These are phyloP conservation scores for Cordyceps tenuipes DNA, from an alignment of 2,329 filamentous ascomycete genomes.

Conservation along the genomic window DNA sequence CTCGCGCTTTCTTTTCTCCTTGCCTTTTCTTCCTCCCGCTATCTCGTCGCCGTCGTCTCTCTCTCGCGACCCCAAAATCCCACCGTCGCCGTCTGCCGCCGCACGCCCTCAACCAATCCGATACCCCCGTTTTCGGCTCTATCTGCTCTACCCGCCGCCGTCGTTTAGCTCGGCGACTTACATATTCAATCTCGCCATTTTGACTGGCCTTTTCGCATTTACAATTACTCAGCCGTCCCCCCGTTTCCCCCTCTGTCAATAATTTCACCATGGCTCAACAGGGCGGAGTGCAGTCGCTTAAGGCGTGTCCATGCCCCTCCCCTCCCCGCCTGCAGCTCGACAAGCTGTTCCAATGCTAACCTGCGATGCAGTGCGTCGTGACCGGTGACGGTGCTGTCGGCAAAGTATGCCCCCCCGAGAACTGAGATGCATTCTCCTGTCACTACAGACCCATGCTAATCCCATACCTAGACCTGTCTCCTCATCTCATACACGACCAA, in stretches of 20 bases:
- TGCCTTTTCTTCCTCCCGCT: background rate
- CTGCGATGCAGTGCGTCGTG: constrained; percentile 71
- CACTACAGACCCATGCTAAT: constrained; percentile 20
- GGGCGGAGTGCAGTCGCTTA: constrained; percentile 81
- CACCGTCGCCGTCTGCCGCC: background rate
- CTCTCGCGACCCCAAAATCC: background rate
- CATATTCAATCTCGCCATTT: background rate
- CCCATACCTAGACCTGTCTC: constrained; percentile 70
- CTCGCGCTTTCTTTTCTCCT: background rate
- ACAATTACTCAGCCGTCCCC: background rate
- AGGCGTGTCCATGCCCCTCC: constrained; percentile 49
- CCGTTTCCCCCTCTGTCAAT: background rate
- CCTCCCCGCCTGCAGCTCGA: constrained; percentile 14
- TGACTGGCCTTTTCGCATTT: background rate
- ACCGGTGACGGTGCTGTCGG: constrained; percentile 98
- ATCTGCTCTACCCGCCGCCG: background rate
- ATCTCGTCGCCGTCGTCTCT: background rate
- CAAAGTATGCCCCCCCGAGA: constrained; percentile 55
- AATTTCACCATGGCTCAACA: constrained; percentile 61
- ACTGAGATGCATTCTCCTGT: background rate
- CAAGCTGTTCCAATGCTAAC: constrained; percentile 28
- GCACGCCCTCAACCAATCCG: background rate
- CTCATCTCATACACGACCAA: constrained; percentile 99
- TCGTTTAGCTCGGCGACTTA: background rate
- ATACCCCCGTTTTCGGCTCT: constrained; percentile 6